Evolutionary conservation across 2,329 filamentous ascomycete genomes (phyloP).

Genomic region (Diatrype stigma): DNA sequence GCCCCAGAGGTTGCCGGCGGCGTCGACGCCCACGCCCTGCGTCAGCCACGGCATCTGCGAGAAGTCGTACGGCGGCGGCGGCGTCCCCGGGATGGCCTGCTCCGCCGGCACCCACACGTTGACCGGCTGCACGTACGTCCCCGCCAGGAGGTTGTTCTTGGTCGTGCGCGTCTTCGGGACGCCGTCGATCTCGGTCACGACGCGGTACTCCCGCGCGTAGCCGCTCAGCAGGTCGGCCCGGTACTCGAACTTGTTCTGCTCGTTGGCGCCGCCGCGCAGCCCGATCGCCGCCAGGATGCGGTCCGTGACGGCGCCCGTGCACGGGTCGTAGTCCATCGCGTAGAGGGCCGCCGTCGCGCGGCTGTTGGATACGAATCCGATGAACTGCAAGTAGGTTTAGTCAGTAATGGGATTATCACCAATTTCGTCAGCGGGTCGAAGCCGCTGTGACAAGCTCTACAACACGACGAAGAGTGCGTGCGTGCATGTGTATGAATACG

Average conservation of each 20-base stretch:
- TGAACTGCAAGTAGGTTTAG: conserved; percentile 15
- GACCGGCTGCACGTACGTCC: conserved; percentile 32
- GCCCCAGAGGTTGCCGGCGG: conserved; percentile 31
- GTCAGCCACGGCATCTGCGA: conserved; percentile 32
- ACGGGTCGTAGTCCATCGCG: conserved; percentile 34
- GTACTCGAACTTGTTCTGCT: conserved; percentile 34
- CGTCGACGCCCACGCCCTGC: conserved; percentile 30
- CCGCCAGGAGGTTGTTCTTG: conserved; percentile 31
- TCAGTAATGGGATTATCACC: too few relatives aligned
- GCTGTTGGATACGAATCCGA: conserved; percentile 31
- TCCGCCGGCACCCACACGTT: conserved; percentile 35
- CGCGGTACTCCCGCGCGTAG: conserved; percentile 33
- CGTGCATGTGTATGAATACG: conserved; percentile 3
- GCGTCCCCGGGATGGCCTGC: conserved; percentile 30
- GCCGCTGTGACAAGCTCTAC: too few relatives aligned
- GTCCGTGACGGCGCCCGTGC: conserved; percentile 30
- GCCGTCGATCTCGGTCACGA: conserved; percentile 29
- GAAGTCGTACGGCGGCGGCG: conserved; percentile 31
- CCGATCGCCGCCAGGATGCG: conserved; percentile 30
- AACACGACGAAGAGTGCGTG: too few relatives aligned
- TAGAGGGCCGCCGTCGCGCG: conserved; percentile 28
- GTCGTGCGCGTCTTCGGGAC: conserved; percentile 24
- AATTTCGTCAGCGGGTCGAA: too few relatives aligned
- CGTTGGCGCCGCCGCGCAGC: conserved; percentile 26
- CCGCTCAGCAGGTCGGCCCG: conserved; percentile 27